Evolutionary conservation across 2,329 filamentous ascomycete genomes (phyloP), one percentile per base, ranked within the genome.

Genomic region (Xylariaceae sp.): DNA sequence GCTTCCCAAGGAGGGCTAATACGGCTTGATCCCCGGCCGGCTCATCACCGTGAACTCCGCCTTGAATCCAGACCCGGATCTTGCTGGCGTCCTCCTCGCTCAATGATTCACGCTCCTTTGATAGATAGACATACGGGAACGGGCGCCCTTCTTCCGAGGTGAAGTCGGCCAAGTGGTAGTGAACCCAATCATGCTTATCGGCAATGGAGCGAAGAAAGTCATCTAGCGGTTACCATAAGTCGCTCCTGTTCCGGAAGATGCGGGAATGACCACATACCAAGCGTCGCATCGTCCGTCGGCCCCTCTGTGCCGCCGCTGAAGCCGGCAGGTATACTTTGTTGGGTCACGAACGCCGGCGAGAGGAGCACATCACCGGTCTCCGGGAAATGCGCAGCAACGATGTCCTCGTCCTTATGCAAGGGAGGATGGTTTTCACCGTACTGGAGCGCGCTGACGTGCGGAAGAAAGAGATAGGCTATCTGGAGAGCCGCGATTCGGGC

Each of bases 71-170:
- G 16, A 65, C 63, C 12, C 63, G 63, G n/a, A 65, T 59, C 50
- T 65, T 67, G 7, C 19, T 29, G n/a, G 41, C 40, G n/a, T 44
- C 34, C 5, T 8, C 34, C 48, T 48, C 2, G 46, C 37, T 13
- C 2, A 16, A 13, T 30, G 2, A n/a, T 30, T 41, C 18, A 29
- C 15, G 56, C 10, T 15, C 36, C 19, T 51, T 44, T 10, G 64
- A 67, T 29, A 67, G 49, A 34, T 58, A 55, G 1, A 65, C 57
- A 18, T 65, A 65, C 0, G 64, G 64, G 26, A 65, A 61, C 15
- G 59, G 21, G 29, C 63, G 63, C 12, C 61, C 63, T 51, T 67
- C 64, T 43, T 70, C 67, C 3, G 67, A 68, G n/a, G 61, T 62
- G 57, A 67, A 68, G 16, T 59, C 54, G 5, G 63, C 61, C 7